A percentile compares a stretch with the other conserved stretches of the same genome.
phyloP scores from a whole-genome alignment of 345 rosid species.

The Xanthoceras sorbifolium region DNA sequence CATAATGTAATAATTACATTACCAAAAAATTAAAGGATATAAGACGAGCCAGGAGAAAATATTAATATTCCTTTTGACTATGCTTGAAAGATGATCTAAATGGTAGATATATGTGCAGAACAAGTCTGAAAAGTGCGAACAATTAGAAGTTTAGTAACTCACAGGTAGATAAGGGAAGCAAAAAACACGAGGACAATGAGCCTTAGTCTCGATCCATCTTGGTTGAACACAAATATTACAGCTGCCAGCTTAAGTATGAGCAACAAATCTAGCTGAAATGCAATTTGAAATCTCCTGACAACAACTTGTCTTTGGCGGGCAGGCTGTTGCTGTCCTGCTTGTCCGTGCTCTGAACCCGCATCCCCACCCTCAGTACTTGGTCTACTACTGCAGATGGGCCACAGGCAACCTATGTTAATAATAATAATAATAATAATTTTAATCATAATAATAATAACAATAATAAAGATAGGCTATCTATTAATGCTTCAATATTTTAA shows the following conservation, averaged over 20 bases:
- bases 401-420: slow-evolving; percentile 12
- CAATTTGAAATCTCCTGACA: slow-evolving; percentile 88
- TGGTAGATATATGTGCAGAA: background rate
- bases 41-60: background rate
- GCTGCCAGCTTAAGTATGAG: slow-evolving; percentile 93
- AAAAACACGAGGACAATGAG: slow-evolving; percentile 79
- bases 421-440: background rate
- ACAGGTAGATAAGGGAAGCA: slow-evolving; percentile 87
- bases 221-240: slow-evolving; percentile 91
- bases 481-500: background rate
- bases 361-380: slow-evolving; percentile 42
- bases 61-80: background rate
- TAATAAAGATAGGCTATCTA: background rate
- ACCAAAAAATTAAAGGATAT: background rate
- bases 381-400: slow-evolving; percentile 31
- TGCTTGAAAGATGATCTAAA: background rate
- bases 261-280: slow-evolving; percentile 86
- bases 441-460: background rate
- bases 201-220: slow-evolving; percentile 97
- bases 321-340: slow-evolving; percentile 54
- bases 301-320: slow-evolving; percentile 72
- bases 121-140: background rate
- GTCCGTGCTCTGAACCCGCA: slow-evolving; percentile 48
- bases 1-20: background rate
- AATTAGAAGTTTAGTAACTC: slow-evolving; percentile 38